These are phyloP conservation scores for Penicillium sp. DNA, from an alignment of 2,329 filamentous ascomycete genomes.

Conservation along the genomic window DNA sequence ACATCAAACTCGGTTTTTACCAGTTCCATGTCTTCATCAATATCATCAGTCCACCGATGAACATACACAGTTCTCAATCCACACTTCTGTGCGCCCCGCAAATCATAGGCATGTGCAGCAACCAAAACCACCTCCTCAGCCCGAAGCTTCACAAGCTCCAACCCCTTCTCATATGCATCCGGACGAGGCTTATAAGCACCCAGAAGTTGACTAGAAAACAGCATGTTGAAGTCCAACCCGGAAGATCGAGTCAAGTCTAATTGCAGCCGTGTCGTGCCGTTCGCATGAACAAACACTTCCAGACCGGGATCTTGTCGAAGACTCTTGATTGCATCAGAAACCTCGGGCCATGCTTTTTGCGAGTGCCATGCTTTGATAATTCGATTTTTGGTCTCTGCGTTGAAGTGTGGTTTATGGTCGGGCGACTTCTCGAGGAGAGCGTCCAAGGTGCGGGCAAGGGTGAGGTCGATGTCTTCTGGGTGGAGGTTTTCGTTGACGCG, in stretches of 20 bases:
- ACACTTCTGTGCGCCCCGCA: slow-evolving; percentile 49
- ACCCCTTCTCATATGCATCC: slow-evolving; percentile 48
- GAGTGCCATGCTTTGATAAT: slow-evolving; percentile 50
- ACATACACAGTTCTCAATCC: slow-evolving; percentile 57
- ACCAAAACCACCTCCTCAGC: slow-evolving; percentile 55
- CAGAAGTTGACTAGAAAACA: slow-evolving; percentile 55
- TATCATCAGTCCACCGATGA: slow-evolving; percentile 55
- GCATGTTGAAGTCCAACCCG: slow-evolving; percentile 51
- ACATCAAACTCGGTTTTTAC: slow-evolving; percentile 46
- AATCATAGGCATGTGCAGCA: slow-evolving; percentile 57
- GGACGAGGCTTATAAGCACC: slow-evolving; percentile 52
- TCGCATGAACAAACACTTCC: slow-evolving; percentile 54
- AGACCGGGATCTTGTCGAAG: slow-evolving; percentile 40
- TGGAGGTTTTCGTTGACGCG: slow-evolving; percentile 38
- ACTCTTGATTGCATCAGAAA: slow-evolving; percentile 42
- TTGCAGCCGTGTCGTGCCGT: slow-evolving; percentile 57
- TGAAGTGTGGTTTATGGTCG: too few species aligned
- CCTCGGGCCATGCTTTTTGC: slow-evolving; percentile 55
- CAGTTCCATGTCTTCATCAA: slow-evolving; percentile 47
- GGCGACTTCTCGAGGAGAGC: too few species aligned
- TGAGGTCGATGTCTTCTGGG: slow-evolving; percentile 55
- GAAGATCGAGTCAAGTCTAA: slow-evolving; percentile 53
- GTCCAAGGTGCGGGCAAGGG: slow-evolving; percentile 18
- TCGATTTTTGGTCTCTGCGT: too few species aligned
- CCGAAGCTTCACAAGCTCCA: slow-evolving; percentile 47